A percentile compares a stretch with the other conserved stretches of the same genome.
These are phyloP conservation scores for Chlorella vulgaris DNA, from an alignment of 139 green algal genomes.

Conservation along the genomic window DNA sequence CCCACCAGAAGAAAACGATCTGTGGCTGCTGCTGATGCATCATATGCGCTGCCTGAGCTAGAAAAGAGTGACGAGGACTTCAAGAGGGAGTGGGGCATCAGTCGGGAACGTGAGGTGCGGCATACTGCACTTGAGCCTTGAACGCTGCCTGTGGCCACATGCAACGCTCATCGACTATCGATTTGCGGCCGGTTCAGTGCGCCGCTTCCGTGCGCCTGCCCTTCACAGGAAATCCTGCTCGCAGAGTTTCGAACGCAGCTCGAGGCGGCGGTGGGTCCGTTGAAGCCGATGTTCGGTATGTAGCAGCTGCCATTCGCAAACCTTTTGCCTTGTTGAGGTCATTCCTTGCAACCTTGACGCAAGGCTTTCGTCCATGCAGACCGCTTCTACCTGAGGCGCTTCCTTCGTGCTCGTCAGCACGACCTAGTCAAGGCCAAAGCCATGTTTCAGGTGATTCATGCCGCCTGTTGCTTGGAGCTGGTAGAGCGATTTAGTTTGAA, in stretches of 20 bases:
- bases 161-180: too few relatives aligned
- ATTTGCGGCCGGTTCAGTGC: too few relatives aligned
- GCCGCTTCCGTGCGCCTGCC: too few relatives aligned
- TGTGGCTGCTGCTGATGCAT: not conserved
- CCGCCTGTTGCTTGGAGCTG: not conserved
- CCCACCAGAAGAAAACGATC: not conserved
- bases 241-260: slow-evolving; percentile 31
- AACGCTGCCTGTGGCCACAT: too few relatives aligned
- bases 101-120: slow-evolving; percentile 34
- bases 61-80: slow-evolving; percentile 34
- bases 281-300: slow-evolving; percentile 31
- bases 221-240: slow-evolving; percentile 33
- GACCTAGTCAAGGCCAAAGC: slow-evolving; percentile 54
- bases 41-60: slow-evolving; percentile 33
- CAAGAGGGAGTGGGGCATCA: slow-evolving; percentile 41
- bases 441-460: slow-evolving; percentile 51
- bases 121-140: not conserved
- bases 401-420: slow-evolving; percentile 65
- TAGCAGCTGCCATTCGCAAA: not conserved
- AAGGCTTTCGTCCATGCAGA: slow-evolving; percentile 27
- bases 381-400: slow-evolving; percentile 56
- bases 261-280: not conserved
- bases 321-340: not conserved
- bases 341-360: not conserved
- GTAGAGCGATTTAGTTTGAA: not conserved